Evolutionary conservation across 345 rosid species (phyloP).

Genomic region (Murraya paniculata): DNA sequence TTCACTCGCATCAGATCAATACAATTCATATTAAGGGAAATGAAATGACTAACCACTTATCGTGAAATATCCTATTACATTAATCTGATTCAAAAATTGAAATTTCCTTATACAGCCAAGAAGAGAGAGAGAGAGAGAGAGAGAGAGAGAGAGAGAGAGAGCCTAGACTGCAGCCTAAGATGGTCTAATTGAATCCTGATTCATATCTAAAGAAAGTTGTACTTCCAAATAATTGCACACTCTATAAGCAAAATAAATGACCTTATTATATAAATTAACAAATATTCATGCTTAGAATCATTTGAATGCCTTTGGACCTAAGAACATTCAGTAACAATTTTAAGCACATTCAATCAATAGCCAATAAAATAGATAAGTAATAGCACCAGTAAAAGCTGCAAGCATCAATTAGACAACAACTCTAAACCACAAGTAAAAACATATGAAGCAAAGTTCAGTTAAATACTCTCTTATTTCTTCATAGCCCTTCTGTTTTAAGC

Average conservation of each 20-base stretch:
- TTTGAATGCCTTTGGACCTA: background rate
- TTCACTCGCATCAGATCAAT: background rate
- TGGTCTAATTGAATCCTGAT: background rate
- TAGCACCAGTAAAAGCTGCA: background rate
- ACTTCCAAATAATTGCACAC: background rate
- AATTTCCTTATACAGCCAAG: background rate
- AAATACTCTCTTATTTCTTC: conserved; percentile 82
- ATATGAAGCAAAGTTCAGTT: conserved; percentile 20
- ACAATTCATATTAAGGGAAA: background rate
- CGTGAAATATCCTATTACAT: background rate
- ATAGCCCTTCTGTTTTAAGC: conserved; percentile 86
- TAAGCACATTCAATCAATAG: background rate
- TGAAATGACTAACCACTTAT: background rate
- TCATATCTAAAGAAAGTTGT: background rate
- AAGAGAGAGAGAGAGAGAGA: conserved; percentile 6
- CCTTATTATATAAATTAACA: background rate
- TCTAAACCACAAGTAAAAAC: background rate
- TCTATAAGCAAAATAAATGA: background rate
- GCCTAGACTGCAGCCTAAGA: background rate
- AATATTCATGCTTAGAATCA: background rate
- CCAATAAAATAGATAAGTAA: background rate
- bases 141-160: background rate
- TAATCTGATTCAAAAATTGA: background rate
- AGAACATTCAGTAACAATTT: background rate
- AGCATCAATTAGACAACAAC: conserved; percentile 5